Base-by-base conservation (phyloP, 345 rosid genomes). In the Corchorus olitorius region DNA sequence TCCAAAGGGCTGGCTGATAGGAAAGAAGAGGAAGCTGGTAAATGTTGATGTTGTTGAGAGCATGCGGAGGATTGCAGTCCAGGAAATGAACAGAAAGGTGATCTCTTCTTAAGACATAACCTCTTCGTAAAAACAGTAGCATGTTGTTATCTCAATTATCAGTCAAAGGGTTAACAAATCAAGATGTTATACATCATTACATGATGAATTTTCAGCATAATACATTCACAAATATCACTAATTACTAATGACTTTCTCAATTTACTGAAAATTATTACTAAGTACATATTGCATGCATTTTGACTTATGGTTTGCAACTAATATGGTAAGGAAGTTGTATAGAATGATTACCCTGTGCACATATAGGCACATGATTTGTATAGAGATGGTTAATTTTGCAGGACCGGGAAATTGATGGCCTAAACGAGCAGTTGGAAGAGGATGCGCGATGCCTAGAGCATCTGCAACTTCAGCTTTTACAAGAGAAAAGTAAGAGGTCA, bases 41-140 rank as follows among this genome's bases (percentile, higher is more conserved):
- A 93, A 93, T 79, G 94, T 94, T 45, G 98, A 94, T 75, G 97
- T 94, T 0, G 98, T 94, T 19, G 98, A 94, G 86, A 91, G 97
- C 81, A 94, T 94, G 98, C 84, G 98, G 49, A 91, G 97, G 85
- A 93, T 94, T 76, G 98, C 98, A 0, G 92, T 94, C 52, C 97
- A 91, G 70, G 97, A 94, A 83, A 94, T 93, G 92, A 94, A 94
- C 83, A 83, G 98, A 87, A 94, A 94, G 98, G 98, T 27, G 27
- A 27, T 94, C 67, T 10, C 0, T 27, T 48, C 39, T 15, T 48
- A 13, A 27, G 4, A 14, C 68, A 14, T 15, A 60, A 70, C 8
- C 74, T 9, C 19, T 12, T 8, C 35, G 27, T 54, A 55, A 8
- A 10, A 37, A 7, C 59, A 11, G 27, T 20, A 41, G 16, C 35